Percentiles rank a stretch among this genome's conserved stretches.
phyloP scores from a whole-genome alignment of 768 basidiomycete species.

The Sarcomyxa edulis region DNA sequence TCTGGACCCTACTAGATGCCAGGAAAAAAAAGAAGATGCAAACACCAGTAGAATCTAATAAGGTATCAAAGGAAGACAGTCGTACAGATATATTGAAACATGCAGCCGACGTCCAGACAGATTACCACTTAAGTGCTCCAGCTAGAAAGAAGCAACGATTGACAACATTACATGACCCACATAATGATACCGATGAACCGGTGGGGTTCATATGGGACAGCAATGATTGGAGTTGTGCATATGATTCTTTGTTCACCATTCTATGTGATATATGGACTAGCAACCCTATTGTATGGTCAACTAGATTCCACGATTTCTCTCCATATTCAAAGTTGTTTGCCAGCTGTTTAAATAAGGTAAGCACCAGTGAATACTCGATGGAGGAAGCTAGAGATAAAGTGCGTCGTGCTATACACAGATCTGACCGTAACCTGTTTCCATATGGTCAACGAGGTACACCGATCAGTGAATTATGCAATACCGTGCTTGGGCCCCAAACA shows the following conservation, averaged over 20 bases:
- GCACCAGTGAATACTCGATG: background rate
- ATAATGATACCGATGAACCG: background rate
- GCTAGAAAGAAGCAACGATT: slow-evolving; percentile 4
- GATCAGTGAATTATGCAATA: background rate
- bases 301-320: background rate
- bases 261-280: background rate
- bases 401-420: background rate
- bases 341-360: background rate
- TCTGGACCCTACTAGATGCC: slow-evolving; percentile 1
- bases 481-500: too few relatives aligned
- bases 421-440: slow-evolving; percentile 1
- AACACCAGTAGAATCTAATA: background rate
- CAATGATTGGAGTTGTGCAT: slow-evolving; percentile 15
- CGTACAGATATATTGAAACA: background rate
- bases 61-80: slow-evolving; percentile 8
- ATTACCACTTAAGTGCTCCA: too few relatives aligned
- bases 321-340: background rate
- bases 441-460: background rate
- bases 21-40: slow-evolving; percentile 1
- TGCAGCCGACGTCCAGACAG: too few relatives aligned
- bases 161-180: too few relatives aligned
- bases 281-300: too few relatives aligned
- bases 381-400: slow-evolving; percentile 1
- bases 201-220: slow-evolving; percentile 11
- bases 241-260: slow-evolving; percentile 11